Evolutionary conservation across 371 early-diverging fungal genomes (phyloP).

Genomic region (Zychaea mexicana): DNA sequence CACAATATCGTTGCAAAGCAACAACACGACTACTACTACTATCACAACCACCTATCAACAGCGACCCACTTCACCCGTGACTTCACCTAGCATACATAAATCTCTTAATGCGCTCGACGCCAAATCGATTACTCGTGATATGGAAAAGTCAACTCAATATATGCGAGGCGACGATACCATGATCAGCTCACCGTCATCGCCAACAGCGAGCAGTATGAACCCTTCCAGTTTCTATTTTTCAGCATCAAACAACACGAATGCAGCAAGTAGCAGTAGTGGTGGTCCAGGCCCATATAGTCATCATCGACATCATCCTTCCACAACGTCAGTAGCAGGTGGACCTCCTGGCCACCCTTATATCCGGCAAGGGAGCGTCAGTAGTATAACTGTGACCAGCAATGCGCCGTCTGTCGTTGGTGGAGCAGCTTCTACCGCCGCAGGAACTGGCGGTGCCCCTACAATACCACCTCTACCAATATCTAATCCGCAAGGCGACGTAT

Average conservation of each 20-base stretch:
- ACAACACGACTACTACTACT: not conserved
- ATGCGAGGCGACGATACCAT: conserved; percentile 29
- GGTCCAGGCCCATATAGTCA: not conserved
- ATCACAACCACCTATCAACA: conserved; percentile 18
- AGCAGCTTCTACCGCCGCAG: not conserved
- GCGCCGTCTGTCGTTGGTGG: not conserved
- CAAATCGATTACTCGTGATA: conserved; percentile 63
- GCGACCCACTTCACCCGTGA: conserved; percentile 44
- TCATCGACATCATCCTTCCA: conserved; percentile 13
- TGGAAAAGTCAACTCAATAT: conserved; percentile 44
- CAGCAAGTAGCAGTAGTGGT: not conserved
- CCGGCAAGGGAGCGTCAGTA: conserved; percentile 44
- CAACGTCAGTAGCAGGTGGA: not conserved
- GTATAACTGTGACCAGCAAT: conserved; percentile 5
- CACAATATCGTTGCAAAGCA: conserved; percentile 5
- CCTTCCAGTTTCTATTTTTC: conserved; percentile 23
- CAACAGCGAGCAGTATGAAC: conserved; percentile 15
- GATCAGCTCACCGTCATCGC: conserved; percentile 35
- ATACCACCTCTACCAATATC: not conserved
- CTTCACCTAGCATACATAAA: conserved; percentile 51
- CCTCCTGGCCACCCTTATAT: conserved; percentile 18
- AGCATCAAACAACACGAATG: not conserved
- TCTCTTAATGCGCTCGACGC: conserved; percentile 63
- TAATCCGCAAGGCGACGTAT: conserved; percentile 58
- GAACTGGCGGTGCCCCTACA: not conserved